phyloP scores from a whole-genome alignment of 1,139 yeast species.

The Geotrichum klebahnii region DNA sequence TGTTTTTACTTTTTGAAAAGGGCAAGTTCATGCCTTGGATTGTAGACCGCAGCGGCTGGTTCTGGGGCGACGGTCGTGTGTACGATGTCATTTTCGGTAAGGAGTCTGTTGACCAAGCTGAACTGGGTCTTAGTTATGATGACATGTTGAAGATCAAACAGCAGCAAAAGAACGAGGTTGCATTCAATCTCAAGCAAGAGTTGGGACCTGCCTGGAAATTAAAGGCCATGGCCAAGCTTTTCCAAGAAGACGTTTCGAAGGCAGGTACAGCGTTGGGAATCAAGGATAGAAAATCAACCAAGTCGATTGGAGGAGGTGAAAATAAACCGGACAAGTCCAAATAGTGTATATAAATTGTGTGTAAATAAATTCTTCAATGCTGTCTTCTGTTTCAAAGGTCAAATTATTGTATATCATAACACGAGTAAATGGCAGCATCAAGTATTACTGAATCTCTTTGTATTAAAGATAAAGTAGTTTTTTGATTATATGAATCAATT shows the following conservation, averaged over 20 bases:
- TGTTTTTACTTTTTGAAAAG: conserved; percentile 64
- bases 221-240: conserved; percentile 37
- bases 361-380: too few relatives aligned
- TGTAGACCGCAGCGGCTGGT: conserved; percentile 78
- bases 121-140: conserved; percentile 69
- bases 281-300: background rate
- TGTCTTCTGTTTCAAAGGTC: too few relatives aligned
- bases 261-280: conserved; percentile 14
- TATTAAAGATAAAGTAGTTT: too few relatives aligned
- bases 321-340: conserved; percentile 1
- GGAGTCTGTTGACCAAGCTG: conserved; percentile 70
- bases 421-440: too few relatives aligned
- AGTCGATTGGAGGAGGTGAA: background rate
- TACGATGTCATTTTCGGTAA: conserved; percentile 77
- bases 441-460: too few relatives aligned
- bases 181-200: conserved; percentile 38
- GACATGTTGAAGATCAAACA: conserved; percentile 38
- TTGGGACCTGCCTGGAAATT: conserved; percentile 41
- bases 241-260: conserved; percentile 37
- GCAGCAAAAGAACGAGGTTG: conserved; percentile 33
- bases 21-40: conserved; percentile 62
- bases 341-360: too few relatives aligned
- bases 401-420: too few relatives aligned
- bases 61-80: conserved; percentile 89
- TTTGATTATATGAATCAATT: too few relatives aligned